Evolutionary conservation across 331 rosid species (phyloP), one percentile per base, ranked within the genome.

Genomic region (Pyracantha coccinea): DNA sequence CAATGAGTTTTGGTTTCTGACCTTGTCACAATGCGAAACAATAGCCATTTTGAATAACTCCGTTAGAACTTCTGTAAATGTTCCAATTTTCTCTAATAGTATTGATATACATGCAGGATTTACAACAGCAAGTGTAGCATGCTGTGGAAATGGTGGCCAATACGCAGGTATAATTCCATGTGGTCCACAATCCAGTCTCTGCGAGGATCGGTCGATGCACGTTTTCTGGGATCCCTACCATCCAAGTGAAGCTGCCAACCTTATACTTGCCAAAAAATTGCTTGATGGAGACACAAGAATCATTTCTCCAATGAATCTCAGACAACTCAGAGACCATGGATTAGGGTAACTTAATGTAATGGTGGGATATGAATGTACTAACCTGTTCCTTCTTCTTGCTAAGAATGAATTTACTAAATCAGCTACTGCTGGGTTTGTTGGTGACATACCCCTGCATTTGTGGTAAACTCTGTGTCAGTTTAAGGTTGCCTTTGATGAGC

Each of bases 211-310:
- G 63, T 31, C 82, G 24, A 81, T 71, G 80, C 97, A 94, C 72
- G 97, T 94, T 6, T 94, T 94, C 78, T 94, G 97, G 97, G 97
- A 94, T 85, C 99, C 97, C 31, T 92, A 90, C 74, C 99, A 94
- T 54, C 97, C 99, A 10, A 94, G 97, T 29, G 97, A 94, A 38
- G 97, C 99, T 52, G 89, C 99, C 33, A 92, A 94, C 70, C 73
- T 94, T 27, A 77, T 94, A 23, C 73, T 94, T 0, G 91, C 96
- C 77, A 92, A 92, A 53, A 85, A 90, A 58, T 82, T 94, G 64
- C 79, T 94, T 19, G 92, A 94, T 24, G 99, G 99, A 45, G 97
- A 89, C 81, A 75, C 52, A 4, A 85, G 82, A 77, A 69, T 70
- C 81, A 90, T 92, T 2, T 87, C 90, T 70, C 99, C 99, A 5